phyloP scores from a whole-genome alignment of 176 grass and related monocot genomes.

The Oryza meridionalis region DNA sequence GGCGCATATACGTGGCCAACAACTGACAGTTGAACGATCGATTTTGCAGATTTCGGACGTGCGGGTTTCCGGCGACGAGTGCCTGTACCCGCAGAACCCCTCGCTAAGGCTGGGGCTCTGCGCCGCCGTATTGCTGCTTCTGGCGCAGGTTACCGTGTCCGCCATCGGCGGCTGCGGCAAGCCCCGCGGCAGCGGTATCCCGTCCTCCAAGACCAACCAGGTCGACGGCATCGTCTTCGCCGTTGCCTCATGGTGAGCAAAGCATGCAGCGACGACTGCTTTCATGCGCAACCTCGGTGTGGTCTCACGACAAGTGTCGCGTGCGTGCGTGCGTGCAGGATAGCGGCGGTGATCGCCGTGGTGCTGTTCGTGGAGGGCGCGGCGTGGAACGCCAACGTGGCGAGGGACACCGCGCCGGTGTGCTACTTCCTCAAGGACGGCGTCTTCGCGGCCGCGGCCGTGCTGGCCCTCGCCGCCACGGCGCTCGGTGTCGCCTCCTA shows the following conservation, averaged over 20 bases:
- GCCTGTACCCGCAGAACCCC: too few relatives aligned
- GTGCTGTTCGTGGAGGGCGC: conserved; percentile 22
- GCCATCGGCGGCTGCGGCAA: conserved; percentile 37
- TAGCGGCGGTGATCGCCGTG: conserved; percentile 17
- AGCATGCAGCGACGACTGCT: neutral
- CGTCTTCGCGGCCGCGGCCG: conserved; percentile 22
- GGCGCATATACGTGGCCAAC: too few relatives aligned
- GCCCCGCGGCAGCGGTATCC: conserved; percentile 16
- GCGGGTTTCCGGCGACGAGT: too few relatives aligned
- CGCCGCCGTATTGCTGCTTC: conserved; percentile 36
- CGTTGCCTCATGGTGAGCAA: conserved; percentile 34
- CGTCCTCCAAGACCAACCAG: conserved; percentile 16
- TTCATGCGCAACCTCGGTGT: too few relatives aligned
- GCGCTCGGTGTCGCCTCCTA: conserved; percentile 37
- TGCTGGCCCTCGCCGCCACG: conserved; percentile 38
- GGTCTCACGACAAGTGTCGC: too few relatives aligned
- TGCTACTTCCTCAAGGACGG: conserved; percentile 39
- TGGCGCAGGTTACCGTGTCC: conserved; percentile 15
- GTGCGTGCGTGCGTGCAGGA: conserved; percentile 15
- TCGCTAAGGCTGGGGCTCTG: conserved; percentile 23
- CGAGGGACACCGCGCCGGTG: neutral
- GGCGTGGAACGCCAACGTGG: conserved; percentile 15
- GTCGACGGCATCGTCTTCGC: conserved; percentile 21
- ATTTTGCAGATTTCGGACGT: conserved; percentile 1
- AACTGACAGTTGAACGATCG: too few relatives aligned